A percentile compares a stretch with the other conserved stretches of the same genome.
Evolutionary conservation across 192 early-diverging fungal genomes (phyloP).

Genomic region (Coemansia sp.): DNA sequence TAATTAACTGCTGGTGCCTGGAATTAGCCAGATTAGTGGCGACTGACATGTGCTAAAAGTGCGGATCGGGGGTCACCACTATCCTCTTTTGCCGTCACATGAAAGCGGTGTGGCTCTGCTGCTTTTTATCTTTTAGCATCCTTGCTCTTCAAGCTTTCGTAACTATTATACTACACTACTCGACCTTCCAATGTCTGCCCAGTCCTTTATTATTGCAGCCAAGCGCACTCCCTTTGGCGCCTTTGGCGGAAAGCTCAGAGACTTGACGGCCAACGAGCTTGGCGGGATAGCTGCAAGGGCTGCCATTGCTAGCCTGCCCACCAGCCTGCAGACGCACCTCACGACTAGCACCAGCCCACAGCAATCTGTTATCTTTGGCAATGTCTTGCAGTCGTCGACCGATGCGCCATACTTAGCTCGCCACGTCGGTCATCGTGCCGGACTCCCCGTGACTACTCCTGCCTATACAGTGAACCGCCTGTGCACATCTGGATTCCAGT

Average conservation of each 20-base stretch:
- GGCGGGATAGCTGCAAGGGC: conserved; percentile 93
- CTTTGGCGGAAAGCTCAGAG: conserved; percentile 92
- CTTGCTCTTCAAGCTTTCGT: neutral
- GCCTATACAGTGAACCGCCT: conserved; percentile 94
- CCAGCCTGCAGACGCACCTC: conserved; percentile 61
- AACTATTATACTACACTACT: neutral
- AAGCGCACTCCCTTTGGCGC: conserved; percentile 87
- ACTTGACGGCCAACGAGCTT: conserved; percentile 75
- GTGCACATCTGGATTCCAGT: conserved; percentile 95
- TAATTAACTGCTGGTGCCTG: neutral
- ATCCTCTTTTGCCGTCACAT: neutral
- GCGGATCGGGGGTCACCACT: neutral
- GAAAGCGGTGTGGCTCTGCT: neutral
- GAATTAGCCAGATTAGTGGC: neutral
- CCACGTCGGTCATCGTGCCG: conserved; percentile 88
- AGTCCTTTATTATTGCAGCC: conserved; percentile 76
- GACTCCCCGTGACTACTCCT: conserved; percentile 78
- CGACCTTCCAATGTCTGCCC: conserved; percentile 29
- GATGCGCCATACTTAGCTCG: conserved; percentile 90
- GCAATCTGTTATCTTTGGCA: conserved; percentile 89
- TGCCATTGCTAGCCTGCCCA: conserved; percentile 73
- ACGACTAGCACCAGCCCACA: conserved; percentile 28
- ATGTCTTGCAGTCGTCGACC: conserved; percentile 81
- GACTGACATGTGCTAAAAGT: neutral
- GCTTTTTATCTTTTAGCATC: neutral